Percentiles rank a stretch among this genome's conserved stretches.
phyloP scores from a whole-genome alignment of 2,329 filamentous ascomycete genomes.

The Clonostachys byssicola region DNA sequence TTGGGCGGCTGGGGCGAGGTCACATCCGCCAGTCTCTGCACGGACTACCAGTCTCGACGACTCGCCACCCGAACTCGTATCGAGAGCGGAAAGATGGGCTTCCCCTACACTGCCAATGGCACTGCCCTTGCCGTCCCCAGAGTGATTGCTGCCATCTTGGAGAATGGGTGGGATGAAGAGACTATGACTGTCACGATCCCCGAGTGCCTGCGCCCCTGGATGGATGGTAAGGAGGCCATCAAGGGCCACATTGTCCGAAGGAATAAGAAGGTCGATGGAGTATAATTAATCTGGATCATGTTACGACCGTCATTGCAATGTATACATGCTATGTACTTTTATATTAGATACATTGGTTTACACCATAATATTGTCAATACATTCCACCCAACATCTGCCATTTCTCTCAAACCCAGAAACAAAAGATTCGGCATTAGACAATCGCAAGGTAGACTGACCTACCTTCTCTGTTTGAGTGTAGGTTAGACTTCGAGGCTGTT shows the following conservation, averaged over 20 bases:
- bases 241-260: conserved; percentile 26
- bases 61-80: conserved; percentile 70
- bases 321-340: not conserved
- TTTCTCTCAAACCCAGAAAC: no score
- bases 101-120: conserved; percentile 89
- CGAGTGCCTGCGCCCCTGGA: conserved; percentile 75
- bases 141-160: conserved; percentile 82
- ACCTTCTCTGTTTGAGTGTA: no score
- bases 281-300: conserved; percentile 7
- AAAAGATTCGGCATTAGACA: no score
- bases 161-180: conserved; percentile 82
- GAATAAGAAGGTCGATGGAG: conserved; percentile 16
- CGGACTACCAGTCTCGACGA: conserved; percentile 87
- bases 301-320: conserved; percentile 2
- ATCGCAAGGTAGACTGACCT: no score
- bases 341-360: not conserved
- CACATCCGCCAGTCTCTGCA: conserved; percentile 85
- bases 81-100: conserved; percentile 53
- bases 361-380: no score
- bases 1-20: conserved; percentile 82
- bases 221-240: conserved; percentile 72
- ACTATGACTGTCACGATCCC: conserved; percentile 68
- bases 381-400: no score
- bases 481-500: no score
- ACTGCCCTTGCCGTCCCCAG: conserved; percentile 90